These are phyloP conservation scores for Zymoseptoria crescenta DNA, from an alignment of 2,329 filamentous ascomycete species.

Conservation along the genomic window DNA sequence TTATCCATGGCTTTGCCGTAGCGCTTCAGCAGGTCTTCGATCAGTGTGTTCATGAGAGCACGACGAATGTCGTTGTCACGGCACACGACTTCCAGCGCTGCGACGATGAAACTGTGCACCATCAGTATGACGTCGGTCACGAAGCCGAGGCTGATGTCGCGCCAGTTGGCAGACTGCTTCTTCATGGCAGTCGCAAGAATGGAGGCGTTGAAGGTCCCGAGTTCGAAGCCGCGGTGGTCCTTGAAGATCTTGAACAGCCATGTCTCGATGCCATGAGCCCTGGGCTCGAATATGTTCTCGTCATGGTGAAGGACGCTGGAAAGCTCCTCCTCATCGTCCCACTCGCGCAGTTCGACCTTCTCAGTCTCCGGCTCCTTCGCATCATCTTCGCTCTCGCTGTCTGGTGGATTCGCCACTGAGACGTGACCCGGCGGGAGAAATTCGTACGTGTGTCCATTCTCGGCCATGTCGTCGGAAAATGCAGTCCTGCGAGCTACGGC, in stretches of 20 bases:
- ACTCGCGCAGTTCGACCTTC: no score
- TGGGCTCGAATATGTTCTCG: conserved; percentile 24
- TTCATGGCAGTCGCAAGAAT: conserved; percentile 33
- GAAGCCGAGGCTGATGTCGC: conserved; percentile 40
- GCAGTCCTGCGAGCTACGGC: conserved; percentile 24
- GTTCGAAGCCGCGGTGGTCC: conserved; percentile 8
- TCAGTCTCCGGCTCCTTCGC: no score
- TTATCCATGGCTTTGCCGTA: conserved; percentile 47
- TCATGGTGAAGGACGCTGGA: conserved; percentile 43
- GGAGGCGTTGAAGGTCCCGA: conserved; percentile 42
- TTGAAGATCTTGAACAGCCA: conserved; percentile 7
- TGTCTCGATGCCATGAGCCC: neutral
- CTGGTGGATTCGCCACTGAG: no score
- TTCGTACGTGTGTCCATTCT: conserved; percentile 20
- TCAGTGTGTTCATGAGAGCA: conserved; percentile 38
- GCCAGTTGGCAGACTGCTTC: conserved; percentile 45
- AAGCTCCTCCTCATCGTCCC: conserved; percentile 35
- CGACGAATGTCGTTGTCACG: conserved; percentile 37
- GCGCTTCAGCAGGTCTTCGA: conserved; percentile 37
- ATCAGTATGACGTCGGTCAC: conserved; percentile 44
- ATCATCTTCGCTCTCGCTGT: no score
- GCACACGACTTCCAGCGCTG: conserved; percentile 38
- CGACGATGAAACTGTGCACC: conserved; percentile 47
- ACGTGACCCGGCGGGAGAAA: no score
- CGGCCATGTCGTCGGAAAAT: conserved; percentile 23